A percentile compares a stretch with the other conserved stretches of the same genome.
phyloP scores from a whole-genome alignment of 768 basidiomycete species.

The Russula brevipes region DNA sequence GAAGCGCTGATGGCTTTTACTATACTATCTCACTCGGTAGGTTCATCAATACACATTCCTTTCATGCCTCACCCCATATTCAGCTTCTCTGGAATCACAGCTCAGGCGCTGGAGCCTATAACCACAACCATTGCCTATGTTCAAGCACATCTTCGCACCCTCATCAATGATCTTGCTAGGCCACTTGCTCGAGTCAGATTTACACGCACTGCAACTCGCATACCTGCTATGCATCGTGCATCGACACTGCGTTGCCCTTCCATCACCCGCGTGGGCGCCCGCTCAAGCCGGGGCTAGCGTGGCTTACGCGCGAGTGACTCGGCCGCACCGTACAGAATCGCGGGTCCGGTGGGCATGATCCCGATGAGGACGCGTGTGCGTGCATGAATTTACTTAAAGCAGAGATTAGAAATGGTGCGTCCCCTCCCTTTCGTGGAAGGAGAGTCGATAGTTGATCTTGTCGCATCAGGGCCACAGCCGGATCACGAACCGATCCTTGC shows the following conservation, averaged over 20 bases:
- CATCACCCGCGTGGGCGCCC: conserved; percentile 93
- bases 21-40: conserved; percentile 83
- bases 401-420: conserved; percentile 68
- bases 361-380: conserved; percentile 89
- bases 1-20: neutral
- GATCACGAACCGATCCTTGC: conserved; percentile 89
- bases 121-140: conserved; percentile 78
- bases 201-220: conserved; percentile 79
- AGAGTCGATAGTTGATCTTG: neutral
- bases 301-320: conserved; percentile 94
- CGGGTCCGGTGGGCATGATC: conserved; percentile 86
- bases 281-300: conserved; percentile 92
- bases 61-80: neutral
- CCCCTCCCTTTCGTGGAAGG: neutral
- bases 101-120: conserved; percentile 56
- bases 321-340: conserved; percentile 80
- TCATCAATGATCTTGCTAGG: conserved; percentile 83
- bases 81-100: conserved; percentile 94
- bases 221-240: conserved; percentile 62
- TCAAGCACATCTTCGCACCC: conserved; percentile 60
- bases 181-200: conserved; percentile 93
- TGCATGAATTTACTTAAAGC: conserved; percentile 78
- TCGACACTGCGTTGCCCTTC: conserved; percentile 87
- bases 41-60: conserved; percentile 14
- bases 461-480: conserved; percentile 49